Base-by-base conservation (phyloP, 2,329 filamentous ascomycete genomes). In the Corinectria fuckeliana region DNA sequence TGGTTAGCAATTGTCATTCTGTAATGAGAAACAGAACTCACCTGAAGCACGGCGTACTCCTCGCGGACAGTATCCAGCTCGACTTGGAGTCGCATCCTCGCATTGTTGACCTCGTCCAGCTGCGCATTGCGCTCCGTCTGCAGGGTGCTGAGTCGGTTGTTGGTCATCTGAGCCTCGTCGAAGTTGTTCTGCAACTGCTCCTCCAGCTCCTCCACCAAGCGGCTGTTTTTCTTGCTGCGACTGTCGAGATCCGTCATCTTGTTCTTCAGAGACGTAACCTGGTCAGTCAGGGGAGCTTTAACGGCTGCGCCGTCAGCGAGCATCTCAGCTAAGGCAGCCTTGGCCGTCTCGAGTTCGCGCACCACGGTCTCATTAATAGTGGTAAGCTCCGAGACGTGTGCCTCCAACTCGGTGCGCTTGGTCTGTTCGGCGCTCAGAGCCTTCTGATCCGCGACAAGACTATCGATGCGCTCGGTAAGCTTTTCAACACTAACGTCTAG, bases 111-210 rank as follows among this genome's bases (percentile, higher is more conserved):
- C 66, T 97, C 92, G 62, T 96, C 91, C 34, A 97, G 78, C 69
- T 93, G 88, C 51, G 83, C 82, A 61, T 88, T 86, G 47, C 90
- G 88, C 76, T 93, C 91, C 16, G 87, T 86, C 72, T 93, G 89
- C 48, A 94, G 82, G 47, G 91, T 89, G 51, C 93, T 97, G 52
- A 98, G 80, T 53, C 94, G 88, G 78, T 97, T 96, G 75, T 87
- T 93, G 11, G 89, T 88, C 60, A 87, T 82, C 72, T 97, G 92
- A 60, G 94, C 93, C 74, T 97, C 91, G 72, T 99, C 95, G 76
- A 93, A 99, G 78, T 95, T 97, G 74, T 85, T 92, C 72, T 94
- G 93, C 53, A 99, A 87, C 76, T 99, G 95, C 70, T 98, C 94
- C 77, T 99, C 95, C 5, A 99, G 88, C 77, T 99, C 94, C 74